Percentiles rank a stretch among this genome's conserved stretches.
Evolutionary conservation across 176 grass and related monocot species (phyloP).

Genomic region (Carex kokanica): DNA sequence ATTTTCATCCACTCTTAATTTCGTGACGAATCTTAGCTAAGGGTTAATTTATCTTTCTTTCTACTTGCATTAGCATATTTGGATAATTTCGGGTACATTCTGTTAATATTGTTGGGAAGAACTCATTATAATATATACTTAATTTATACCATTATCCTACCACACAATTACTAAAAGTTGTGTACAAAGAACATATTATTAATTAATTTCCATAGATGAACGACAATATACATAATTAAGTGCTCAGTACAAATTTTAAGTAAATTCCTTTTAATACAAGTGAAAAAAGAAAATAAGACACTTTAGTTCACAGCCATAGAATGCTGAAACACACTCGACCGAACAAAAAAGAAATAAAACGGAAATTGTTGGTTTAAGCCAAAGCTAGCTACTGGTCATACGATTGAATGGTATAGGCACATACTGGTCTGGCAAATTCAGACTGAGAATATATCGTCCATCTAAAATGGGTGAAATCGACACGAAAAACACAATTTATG

Average conservation of each 20-base stretch:
- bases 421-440: neutral
- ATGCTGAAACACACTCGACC: neutral
- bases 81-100: neutral
- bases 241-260: neutral
- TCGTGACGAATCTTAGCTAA: slow-evolving; percentile 4
- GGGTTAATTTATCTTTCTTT: neutral
- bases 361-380: neutral
- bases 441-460: neutral
- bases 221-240: neutral
- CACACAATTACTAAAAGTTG: neutral
- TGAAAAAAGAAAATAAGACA: neutral
- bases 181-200: neutral
- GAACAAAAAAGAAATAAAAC: neutral
- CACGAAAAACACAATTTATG: neutral
- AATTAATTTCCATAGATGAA: neutral
- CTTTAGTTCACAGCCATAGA: neutral
- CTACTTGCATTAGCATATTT: slow-evolving; percentile 9
- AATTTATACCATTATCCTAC: neutral
- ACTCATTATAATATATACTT: neutral
- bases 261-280: neutral
- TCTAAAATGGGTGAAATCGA: neutral
- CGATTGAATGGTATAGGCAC: neutral
- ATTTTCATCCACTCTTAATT: slow-evolving; percentile 17
- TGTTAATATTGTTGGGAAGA: neutral
- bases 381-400: neutral